Evolutionary conservation across 176 grass and related monocot species (phyloP).

Genomic region (Oryza australiensis): DNA sequence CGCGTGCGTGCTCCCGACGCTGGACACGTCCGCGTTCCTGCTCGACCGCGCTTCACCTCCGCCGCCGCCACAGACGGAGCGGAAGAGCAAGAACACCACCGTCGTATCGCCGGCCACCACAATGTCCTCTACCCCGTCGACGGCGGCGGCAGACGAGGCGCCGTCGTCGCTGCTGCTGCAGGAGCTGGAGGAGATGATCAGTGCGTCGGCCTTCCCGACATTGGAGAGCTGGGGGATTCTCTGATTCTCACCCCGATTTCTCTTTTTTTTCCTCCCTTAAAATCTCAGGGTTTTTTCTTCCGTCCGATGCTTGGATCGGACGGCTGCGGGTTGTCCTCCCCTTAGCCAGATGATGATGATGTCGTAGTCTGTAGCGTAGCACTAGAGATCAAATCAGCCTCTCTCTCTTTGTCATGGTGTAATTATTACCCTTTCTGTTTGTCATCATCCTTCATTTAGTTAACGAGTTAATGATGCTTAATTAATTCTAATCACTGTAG

Average conservation of each 20-base stretch:
- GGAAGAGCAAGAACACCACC: background rate
- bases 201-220: conserved; percentile 29
- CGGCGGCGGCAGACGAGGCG: background rate
- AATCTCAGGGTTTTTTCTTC: background rate
- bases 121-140: background rate
- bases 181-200: conserved; percentile 41
- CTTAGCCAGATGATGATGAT: background rate
- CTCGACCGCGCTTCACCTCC: background rate
- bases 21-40: conserved; percentile 62
- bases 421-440: background rate
- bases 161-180: conserved; percentile 15
- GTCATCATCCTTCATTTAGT: background rate
- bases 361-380: background rate
- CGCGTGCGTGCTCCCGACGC: conserved; percentile 42
- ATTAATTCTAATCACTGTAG: background rate
- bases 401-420: background rate
- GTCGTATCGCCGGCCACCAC: background rate
- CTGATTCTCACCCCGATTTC: background rate
- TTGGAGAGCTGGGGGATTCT: conserved; percentile 50
- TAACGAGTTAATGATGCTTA: background rate
- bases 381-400: background rate
- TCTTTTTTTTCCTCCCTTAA: background rate
- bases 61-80: background rate
- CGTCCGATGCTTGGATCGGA: conserved; percentile 11
- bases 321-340: background rate